Evolutionary conservation across 2,329 filamentous ascomycete genomes (phyloP).

Genomic region (Fusarium nelsonii): DNA sequence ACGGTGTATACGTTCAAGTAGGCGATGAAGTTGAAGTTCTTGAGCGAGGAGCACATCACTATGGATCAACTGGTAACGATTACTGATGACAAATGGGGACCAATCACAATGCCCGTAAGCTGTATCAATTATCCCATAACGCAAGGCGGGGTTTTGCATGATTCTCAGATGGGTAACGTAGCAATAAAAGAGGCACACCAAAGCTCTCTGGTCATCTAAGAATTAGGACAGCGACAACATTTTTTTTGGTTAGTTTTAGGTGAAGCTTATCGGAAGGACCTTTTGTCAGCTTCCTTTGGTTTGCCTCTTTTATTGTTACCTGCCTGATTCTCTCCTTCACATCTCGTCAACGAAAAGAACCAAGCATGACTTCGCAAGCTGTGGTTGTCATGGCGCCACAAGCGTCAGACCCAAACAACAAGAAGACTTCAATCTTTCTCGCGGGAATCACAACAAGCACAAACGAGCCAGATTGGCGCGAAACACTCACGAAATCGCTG

Average conservation of each 20-base stretch:
- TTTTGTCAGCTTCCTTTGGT: too few relatives aligned
- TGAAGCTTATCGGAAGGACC: too few relatives aligned
- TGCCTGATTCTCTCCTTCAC: background rate
- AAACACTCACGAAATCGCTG: conserved; percentile 57
- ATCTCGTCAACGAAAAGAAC: background rate
- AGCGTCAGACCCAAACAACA: background rate
- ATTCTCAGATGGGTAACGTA: too few relatives aligned
- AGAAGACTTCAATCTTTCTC: conserved; percentile 62
- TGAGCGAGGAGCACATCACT: conserved; percentile 46
- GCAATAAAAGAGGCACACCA: too few relatives aligned
- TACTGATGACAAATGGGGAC: conserved; percentile 31
- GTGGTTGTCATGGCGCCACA: conserved; percentile 19
- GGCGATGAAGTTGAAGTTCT: conserved; percentile 49
- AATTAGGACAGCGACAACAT: too few relatives aligned
- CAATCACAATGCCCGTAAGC: background rate
- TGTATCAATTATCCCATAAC: rapidly evolving
- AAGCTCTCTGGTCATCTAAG: too few relatives aligned
- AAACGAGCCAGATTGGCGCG: conserved; percentile 64
- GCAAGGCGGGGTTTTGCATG: background rate
- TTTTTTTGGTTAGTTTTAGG: too few relatives aligned
- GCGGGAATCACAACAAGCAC: conserved; percentile 66
- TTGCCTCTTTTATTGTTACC: background rate
- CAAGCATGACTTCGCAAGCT: conserved; percentile 5
- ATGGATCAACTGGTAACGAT: conserved; percentile 46
- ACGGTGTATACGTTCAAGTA: conserved; percentile 37